Evolutionary conservation across 768 basidiomycete genomes (phyloP), one percentile per base, ranked within the genome.

Genomic region (Kwoniella shandongensis): DNA sequence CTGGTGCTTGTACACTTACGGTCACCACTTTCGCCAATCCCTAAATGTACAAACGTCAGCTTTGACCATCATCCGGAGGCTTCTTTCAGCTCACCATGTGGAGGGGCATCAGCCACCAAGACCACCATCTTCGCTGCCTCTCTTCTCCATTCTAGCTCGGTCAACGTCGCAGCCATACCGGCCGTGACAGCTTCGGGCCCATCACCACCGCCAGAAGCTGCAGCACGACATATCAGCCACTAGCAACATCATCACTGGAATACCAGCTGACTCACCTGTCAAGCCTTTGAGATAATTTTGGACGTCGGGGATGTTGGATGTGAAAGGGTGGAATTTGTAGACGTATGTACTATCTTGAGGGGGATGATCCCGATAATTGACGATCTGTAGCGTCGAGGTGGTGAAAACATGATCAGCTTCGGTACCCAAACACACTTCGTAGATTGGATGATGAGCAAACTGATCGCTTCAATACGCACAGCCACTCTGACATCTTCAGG

Each of bases 121-220:
- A 98, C 91, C 48, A 91, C 83, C 91, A 98, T 97, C 81, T 90
- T 97, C 73, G 87, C 89, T 25, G 94, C 88, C 44, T 83, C 78
- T 46, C 82, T 81, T 68, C 94, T 82, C 94, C 94, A 98, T 11
- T 91, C 87, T 85, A 98, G 88, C 51, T 85, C 84, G 0, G 75
- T 72, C 69, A 92, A 68, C 8, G 87, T 86, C 72, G 93, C 92
- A 0, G 84, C 86, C 74, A 98, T 79, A 17, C 88, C 94, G 2
- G 94, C 92, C 0, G 94, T 98, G 59, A 97, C 89, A 13, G 93
- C 94, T 76, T 98, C 94, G 0, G 94, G 94, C 0, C 94, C 94
- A 80, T 96, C 94, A 22, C 79, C 79, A 22, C 77, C 76, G 23
- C 72, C 74, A 11, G 62, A 57, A 11, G 75, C 75, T 69, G 35